Evolutionary conservation across 2,329 filamentous ascomycete genomes (phyloP).

Genomic region (Paraconiothyrium brasiliense): DNA sequence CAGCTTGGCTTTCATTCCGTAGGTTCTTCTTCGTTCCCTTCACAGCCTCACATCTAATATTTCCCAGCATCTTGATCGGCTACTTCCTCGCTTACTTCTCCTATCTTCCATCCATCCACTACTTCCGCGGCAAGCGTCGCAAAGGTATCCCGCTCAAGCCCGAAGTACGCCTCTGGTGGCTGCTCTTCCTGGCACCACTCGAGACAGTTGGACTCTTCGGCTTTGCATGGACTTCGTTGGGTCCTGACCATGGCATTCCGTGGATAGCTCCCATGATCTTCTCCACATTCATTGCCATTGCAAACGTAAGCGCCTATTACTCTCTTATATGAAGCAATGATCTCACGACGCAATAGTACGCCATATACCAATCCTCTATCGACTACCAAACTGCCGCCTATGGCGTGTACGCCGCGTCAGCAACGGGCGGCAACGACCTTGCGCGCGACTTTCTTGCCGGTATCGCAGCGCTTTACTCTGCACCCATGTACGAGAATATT

Average conservation of each 20-base stretch:
- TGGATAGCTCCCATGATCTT: conserved; percentile 77
- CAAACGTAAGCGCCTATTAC: conserved; percentile 61
- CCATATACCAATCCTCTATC: conserved; percentile 79
- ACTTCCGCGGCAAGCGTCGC: conserved; percentile 57
- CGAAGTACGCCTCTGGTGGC: conserved; percentile 71
- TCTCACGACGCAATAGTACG: conserved; percentile 52
- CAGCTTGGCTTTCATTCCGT: conserved; percentile 70
- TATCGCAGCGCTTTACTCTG: conserved; percentile 73
- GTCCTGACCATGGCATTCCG: conserved; percentile 63
- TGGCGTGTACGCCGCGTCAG: conserved; percentile 76
- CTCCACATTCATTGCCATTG: conserved; percentile 72
- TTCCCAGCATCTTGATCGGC: conserved; percentile 65
- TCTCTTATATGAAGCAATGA: not conserved
- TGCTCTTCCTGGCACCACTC: conserved; percentile 70
- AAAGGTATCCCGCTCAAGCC: conserved; percentile 46
- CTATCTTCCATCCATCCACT: conserved; percentile 67
- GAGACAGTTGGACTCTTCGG: conserved; percentile 74
- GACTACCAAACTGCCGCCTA: conserved; percentile 81
- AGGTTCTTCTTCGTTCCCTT: conserved; percentile 14
- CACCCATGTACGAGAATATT: conserved; percentile 56
- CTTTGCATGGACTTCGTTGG: conserved; percentile 74
- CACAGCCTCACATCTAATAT: conserved; percentile 1
- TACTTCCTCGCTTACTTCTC: conserved; percentile 70
- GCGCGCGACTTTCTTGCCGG: conserved; percentile 78
- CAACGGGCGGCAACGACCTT: conserved; percentile 80